Evolutionary conservation across 2,329 filamentous ascomycete genomes (phyloP).

Genomic region (Paracoccidioides lutzii): DNA sequence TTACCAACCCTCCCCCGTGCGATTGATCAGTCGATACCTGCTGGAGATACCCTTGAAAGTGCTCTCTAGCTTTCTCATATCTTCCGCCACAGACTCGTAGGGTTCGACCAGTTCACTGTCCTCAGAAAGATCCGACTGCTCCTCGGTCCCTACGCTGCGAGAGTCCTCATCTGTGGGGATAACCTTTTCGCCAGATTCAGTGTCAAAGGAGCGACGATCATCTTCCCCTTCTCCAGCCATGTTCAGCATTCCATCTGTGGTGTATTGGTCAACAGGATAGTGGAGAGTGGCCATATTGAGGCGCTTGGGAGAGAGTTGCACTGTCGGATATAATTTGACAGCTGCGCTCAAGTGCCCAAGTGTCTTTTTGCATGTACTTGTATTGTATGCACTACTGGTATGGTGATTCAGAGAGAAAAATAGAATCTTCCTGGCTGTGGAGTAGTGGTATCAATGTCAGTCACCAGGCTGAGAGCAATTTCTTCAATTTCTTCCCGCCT

Average conservation of each 20-base stretch:
- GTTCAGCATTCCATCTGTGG: slow-evolving; percentile 12
- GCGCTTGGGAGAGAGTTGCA: too few relatives aligned
- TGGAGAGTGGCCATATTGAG: not conserved
- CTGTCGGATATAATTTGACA: not conserved
- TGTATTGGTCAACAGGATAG: slow-evolving; percentile 1
- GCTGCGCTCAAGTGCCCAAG: not conserved
- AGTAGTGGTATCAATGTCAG: too few relatives aligned
- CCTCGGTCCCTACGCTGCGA: slow-evolving; percentile 6
- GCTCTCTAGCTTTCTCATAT: slow-evolving; percentile 74
- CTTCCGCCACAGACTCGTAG: slow-evolving; percentile 52
- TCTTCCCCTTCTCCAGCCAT: slow-evolving; percentile 23
- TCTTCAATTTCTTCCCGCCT: too few relatives aligned
- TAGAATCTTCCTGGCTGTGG: too few relatives aligned
- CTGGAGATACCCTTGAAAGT: slow-evolving; percentile 74
- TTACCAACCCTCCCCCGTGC: slow-evolving; percentile 77
- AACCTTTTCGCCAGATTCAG: not conserved
- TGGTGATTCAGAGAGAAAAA: too few relatives aligned
- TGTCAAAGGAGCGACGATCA: slow-evolving; percentile 2
- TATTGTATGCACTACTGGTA: too few relatives aligned
- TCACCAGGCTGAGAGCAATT: too few relatives aligned
- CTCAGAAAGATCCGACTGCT: slow-evolving; percentile 14
- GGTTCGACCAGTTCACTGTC: slow-evolving; percentile 24
- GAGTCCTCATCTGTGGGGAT: slow-evolving; percentile 18
- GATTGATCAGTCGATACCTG: slow-evolving; percentile 81
- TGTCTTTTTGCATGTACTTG: too few relatives aligned